Conservation (phyloP, 2,329 filamentous ascomycete genomes). For the Coniella lustricola region DNA sequence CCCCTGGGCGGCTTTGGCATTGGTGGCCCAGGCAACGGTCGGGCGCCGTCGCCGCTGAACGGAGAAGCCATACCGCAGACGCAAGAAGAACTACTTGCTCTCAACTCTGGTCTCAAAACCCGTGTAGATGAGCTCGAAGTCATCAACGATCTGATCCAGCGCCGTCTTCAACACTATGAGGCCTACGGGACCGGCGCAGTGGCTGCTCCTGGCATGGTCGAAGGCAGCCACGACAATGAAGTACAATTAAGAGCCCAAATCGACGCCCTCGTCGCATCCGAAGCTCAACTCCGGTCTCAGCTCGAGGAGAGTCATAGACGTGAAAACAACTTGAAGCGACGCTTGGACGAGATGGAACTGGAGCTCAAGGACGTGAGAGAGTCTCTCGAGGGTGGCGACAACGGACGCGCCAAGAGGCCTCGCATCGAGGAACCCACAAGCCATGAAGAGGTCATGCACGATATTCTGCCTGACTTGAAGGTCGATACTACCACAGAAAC, state of each 20-base stretch:
- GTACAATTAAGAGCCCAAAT: conserved; percentile 51
- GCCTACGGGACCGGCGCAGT: conserved; percentile 53
- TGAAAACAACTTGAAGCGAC: conserved; percentile 75
- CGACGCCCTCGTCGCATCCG: conserved; percentile 34
- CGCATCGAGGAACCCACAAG: conserved; percentile 22
- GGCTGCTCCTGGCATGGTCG: conserved; percentile 16
- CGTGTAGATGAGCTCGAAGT: conserved; percentile 92
- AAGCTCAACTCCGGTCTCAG: conserved; percentile 48
- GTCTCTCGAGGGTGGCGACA: conserved; percentile 22
- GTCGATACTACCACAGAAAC: neutral
- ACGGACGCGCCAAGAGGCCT: conserved; percentile 24
- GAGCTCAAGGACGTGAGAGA: conserved; percentile 37
- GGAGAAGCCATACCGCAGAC: conserved; percentile 65
- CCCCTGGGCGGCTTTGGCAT: conserved; percentile 43
- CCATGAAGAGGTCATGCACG: conserved; percentile 2
- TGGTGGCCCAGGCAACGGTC: conserved; percentile 41
- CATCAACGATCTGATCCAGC: conserved; percentile 78
- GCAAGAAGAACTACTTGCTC: conserved; percentile 71
- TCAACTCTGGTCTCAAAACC: conserved; percentile 86
- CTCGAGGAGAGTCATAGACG: conserved; percentile 71
- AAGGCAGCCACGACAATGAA: conserved; percentile 51
- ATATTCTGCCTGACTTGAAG: neutral
- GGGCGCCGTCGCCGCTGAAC: conserved; percentile 40
- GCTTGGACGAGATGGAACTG: conserved; percentile 70
- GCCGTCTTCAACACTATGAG: conserved; percentile 65